Conservation (phyloP, 257 asterid genomes). For the Scutellaria baicalensis region DNA sequence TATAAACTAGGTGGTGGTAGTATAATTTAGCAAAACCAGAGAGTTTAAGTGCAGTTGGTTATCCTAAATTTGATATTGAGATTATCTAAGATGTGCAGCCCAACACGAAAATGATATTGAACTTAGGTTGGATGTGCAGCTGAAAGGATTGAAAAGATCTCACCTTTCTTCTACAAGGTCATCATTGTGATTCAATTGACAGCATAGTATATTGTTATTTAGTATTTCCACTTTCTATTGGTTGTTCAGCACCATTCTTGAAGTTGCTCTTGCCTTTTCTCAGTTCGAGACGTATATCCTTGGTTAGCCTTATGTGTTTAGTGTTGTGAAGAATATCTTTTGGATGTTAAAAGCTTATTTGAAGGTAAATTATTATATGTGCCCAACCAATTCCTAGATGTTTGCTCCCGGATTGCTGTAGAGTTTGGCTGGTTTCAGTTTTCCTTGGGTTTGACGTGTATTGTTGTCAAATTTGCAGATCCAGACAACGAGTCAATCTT, state of each 20-base stretch:
- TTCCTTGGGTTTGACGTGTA: background rate
- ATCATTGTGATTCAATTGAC: background rate
- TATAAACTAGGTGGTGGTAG: background rate
- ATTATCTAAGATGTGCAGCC: background rate
- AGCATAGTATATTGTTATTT: background rate
- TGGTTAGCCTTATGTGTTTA: background rate
- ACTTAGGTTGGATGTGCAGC: background rate
- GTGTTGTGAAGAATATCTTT: background rate
- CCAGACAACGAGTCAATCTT: slow-evolving; percentile 91
- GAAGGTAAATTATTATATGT: background rate
- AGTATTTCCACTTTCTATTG: background rate
- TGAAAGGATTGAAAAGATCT: background rate
- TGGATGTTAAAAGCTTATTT: background rate
- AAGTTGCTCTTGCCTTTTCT: background rate
- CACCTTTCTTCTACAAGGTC: background rate
- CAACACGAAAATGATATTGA: background rate
- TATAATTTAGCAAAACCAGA: background rate
- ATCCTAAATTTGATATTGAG: background rate
- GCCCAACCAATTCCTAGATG: background rate
- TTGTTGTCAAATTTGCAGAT: slow-evolving; percentile 42
- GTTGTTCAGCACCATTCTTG: background rate
- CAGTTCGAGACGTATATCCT: background rate
- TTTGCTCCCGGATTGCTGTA: too few species aligned
- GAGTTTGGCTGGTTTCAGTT: too few species aligned
- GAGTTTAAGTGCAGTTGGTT: background rate